phyloP scores from a whole-genome alignment of 202 grass and related monocot genomes.

The Schoenoplectus triqueter region DNA sequence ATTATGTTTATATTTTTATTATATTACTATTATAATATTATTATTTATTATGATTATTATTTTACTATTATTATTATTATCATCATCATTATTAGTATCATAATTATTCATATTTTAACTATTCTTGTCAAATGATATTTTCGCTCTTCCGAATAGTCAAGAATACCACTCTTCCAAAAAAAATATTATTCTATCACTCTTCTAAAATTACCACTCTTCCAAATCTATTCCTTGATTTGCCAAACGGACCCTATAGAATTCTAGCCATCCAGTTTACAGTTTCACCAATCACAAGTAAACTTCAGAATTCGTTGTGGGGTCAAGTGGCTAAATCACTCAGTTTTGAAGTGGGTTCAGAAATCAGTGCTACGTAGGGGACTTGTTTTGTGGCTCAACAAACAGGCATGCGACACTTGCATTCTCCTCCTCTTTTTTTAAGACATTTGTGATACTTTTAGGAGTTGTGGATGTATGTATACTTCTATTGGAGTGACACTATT shows the following conservation, averaged over 20 bases:
- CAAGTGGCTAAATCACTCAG: constrained; percentile 15
- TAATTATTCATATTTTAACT: too few relatives aligned
- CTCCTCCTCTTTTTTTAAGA: background rate
- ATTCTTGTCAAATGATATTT: too few relatives aligned
- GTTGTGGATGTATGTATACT: constrained; percentile 28
- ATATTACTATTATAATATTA: too few relatives aligned
- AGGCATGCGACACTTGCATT: constrained; percentile 17
- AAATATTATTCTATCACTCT: too few relatives aligned
- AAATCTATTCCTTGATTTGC: too few relatives aligned
- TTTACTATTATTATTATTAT: too few relatives aligned
- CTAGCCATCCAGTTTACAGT: background rate
- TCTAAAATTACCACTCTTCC: too few relatives aligned
- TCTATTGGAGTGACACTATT: constrained; percentile 22
- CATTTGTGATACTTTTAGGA: constrained; percentile 18
- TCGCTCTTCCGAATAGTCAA: too few relatives aligned
- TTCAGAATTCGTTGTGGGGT: background rate
- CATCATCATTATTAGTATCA: too few relatives aligned
- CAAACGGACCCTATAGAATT: background rate
- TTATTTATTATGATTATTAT: too few relatives aligned
- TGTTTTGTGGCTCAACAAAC: constrained; percentile 36
- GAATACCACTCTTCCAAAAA: too few relatives aligned
- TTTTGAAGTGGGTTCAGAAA: constrained; percentile 7
- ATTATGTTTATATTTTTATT: too few relatives aligned
- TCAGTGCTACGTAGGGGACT: constrained; percentile 11
- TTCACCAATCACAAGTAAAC: background rate